Conservation (phyloP, 1,139 yeast species). For the Yamadazyma oceani region DNA sequence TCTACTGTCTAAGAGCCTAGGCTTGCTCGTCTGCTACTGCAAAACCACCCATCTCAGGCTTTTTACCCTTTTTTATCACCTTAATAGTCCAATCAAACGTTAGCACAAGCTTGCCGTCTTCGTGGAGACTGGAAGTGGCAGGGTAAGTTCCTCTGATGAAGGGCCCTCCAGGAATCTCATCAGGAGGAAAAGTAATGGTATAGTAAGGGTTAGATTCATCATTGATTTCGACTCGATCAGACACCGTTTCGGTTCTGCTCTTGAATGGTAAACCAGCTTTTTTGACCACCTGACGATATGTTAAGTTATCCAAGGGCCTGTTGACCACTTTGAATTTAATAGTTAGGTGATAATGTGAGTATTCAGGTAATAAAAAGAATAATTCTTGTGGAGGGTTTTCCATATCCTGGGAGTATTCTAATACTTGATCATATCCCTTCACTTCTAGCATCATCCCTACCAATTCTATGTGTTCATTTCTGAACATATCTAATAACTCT, state of each 20-base stretch:
- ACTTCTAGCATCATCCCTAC: slow-evolving; percentile 27
- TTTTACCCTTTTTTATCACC: slow-evolving; percentile 23
- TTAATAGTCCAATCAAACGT: slow-evolving; percentile 29
- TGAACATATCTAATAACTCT: slow-evolving; percentile 11
- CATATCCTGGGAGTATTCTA: slow-evolving; percentile 27
- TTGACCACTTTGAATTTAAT: slow-evolving; percentile 28
- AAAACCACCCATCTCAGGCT: slow-evolving; percentile 20
- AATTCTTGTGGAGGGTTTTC: slow-evolving; percentile 29
- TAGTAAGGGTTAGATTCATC: slow-evolving; percentile 17
- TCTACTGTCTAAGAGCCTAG: too few relatives aligned
- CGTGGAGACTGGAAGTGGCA: slow-evolving; percentile 28
- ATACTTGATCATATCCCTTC: slow-evolving; percentile 27
- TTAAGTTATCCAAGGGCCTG: slow-evolving; percentile 24
- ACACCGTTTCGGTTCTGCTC: slow-evolving; percentile 23
- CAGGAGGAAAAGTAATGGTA: slow-evolving; percentile 28
- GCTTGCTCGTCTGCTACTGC: too few relatives aligned
- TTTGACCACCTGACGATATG: slow-evolving; percentile 35
- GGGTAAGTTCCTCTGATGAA: slow-evolving; percentile 35
- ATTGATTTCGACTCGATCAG: slow-evolving; percentile 22
- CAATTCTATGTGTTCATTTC: slow-evolving; percentile 26
- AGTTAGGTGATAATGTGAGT: slow-evolving; percentile 29
- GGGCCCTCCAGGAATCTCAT: slow-evolving; percentile 35
- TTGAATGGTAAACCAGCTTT: slow-evolving; percentile 32
- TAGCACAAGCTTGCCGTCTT: slow-evolving; percentile 27
- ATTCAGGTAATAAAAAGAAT: slow-evolving; percentile 33